Evolutionary conservation across 768 basidiomycete genomes (phyloP), one percentile per base, ranked within the genome.

Genomic region (Suillus weaverae): DNA sequence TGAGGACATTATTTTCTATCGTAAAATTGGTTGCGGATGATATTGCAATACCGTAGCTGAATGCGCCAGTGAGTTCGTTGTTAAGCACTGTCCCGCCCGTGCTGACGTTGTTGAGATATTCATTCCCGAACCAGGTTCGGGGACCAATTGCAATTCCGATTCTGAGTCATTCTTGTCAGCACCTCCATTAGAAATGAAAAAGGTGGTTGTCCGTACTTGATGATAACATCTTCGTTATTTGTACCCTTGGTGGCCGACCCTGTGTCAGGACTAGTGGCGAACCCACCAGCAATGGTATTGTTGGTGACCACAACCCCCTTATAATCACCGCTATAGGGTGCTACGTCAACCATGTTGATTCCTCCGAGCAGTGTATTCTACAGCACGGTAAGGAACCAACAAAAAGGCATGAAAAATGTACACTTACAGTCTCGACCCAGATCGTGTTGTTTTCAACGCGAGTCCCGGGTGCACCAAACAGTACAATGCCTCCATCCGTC

Each of bases 91-190:
- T 77, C 7, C 83, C 90, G n/a, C 80, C 79, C 43, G 73, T 78
- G 72, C 80, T 84, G 69, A 84, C 81, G 65, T 88, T 86, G 62
- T 83, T 84, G 30, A 81, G 80, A 67, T 80, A 89, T 60, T 74
- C 70, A 67, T 83, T 76, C 3, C 86, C 88, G 64, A 91, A 92
- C 91, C 91, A 93, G 18, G 85, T 86, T 13, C 84, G 84, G 10
- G 92, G 89, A 10, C 92, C 91, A 18, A 92, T 83, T 35, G 90
- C 91, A 56, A 93, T 88, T n/a, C 88, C 91, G 70, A 93, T 87
- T 73, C 91, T 92, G 22, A 53, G 16, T 16, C 8, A 63, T 44
- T n/a, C 32, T 30, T 46, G 63, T 70, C 67, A 62, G 66, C 60
- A 62, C 50, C 26, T 32, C 32, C 36, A 30, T 56, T 30, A 59